Evolutionary conservation across 2,329 filamentous ascomycete genomes (phyloP), one percentile per base, ranked within the genome.

Genomic region (Fusarium anguioides): DNA sequence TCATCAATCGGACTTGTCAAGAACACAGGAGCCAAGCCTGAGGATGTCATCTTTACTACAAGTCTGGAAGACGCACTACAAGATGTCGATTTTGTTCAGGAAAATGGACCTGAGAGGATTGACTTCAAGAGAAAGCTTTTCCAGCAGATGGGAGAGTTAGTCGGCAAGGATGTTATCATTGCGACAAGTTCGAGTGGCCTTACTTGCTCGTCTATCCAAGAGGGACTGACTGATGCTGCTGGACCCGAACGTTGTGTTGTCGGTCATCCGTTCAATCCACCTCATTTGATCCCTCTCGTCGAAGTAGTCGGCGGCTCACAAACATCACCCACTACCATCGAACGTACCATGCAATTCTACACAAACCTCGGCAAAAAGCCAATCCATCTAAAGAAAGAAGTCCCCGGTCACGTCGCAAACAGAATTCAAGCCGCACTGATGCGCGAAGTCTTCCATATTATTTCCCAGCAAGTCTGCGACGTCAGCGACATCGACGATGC

Each of bases 31-130:
- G 56, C 42, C 29, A 57, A 60, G 9, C 42, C 56, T 5, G 58
- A 62, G 17, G 44, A 64, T 47, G 58, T 64, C 15, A 4, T 57
- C 35, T 64, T 64, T n/a, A 57, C 50, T n/a, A 60, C 60, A 17
- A 46, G 24, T 10, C 17, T 64, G 20, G 23, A 33, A 8, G 23
- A 64, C 9, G 41, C 37, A 2, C 9, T 64, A 3, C 23, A 53
- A 46, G 14, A 45, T 8, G 53, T 21, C 3, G 31, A 64, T 9
- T 64, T 59, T 5, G 47, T 54, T 12, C 47, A 59, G 15, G 42
- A 59, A 20, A 64, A 64, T 24, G 60, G 60, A 15, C 53, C 60
- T 10, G 52, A 64, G 9, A 39, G 60, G 2, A 23, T 64, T 9
- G 53, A 53, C 12, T 59, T 49, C 11, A 59, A 53, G 20, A 33